phyloP scores from a whole-genome alignment of 2,329 filamentous ascomycete species.

The Elsinoe fawcettii region DNA sequence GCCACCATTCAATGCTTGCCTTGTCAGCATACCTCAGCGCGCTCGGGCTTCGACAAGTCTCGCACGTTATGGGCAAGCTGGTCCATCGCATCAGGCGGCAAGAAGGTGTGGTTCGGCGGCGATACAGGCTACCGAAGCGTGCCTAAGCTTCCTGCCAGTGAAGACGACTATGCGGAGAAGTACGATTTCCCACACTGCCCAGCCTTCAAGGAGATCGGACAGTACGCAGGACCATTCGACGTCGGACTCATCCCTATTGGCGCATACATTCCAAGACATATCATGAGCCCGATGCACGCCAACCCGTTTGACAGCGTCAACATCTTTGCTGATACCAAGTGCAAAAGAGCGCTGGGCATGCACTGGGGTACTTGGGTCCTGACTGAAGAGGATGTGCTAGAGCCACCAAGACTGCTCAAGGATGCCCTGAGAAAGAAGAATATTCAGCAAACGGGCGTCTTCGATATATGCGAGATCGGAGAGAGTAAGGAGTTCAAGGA shows the following conservation, averaged over 20 bases:
- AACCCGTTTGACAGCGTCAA: slow-evolving; percentile 82
- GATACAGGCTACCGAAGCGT: slow-evolving; percentile 88
- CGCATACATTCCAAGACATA: slow-evolving; percentile 65
- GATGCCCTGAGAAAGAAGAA: slow-evolving; percentile 62
- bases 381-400: slow-evolving; percentile 75
- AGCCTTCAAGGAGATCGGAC: slow-evolving; percentile 77
- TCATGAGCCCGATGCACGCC: slow-evolving; percentile 77
- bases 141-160: slow-evolving; percentile 51
- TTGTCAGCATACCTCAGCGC: slow-evolving; percentile 71
- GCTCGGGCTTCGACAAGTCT: slow-evolving; percentile 60
- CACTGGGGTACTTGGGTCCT: slow-evolving; percentile 88
- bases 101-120: slow-evolving; percentile 75
- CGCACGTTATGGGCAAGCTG: slow-evolving; percentile 84
- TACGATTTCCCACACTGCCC: slow-evolving; percentile 67
- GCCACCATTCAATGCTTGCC: slow-evolving; percentile 73
- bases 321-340: slow-evolving; percentile 79
- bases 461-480: slow-evolving; percentile 77
- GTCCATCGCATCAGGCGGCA: slow-evolving; percentile 64
- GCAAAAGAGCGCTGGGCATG: slow-evolving; percentile 70
- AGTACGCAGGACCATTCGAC: slow-evolving; percentile 75
- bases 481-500: slow-evolving; percentile 60
- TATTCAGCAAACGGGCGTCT: slow-evolving; percentile 62
- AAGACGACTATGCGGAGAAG: slow-evolving; percentile 65
- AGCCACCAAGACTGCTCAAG: slow-evolving; percentile 67
- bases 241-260: slow-evolving; percentile 90